A percentile compares a stretch with the other conserved stretches of the same genome.
phyloP scores from a whole-genome alignment of 2,329 filamentous ascomycete species.

The Aurifilum marmelostoma region DNA sequence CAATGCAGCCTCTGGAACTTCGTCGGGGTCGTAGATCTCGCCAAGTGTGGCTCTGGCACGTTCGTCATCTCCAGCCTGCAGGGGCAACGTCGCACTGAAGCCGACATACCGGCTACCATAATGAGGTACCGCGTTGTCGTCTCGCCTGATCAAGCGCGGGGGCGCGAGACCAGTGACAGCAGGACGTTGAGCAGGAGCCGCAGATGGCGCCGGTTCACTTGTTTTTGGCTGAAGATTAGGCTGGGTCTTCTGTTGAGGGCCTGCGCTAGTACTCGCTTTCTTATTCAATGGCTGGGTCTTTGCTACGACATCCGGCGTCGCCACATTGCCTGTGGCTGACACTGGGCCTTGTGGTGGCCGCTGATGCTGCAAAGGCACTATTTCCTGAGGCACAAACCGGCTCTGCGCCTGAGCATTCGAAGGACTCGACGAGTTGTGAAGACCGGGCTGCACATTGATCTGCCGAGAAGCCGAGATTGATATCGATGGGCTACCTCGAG shows the following conservation, averaged over 20 bases:
- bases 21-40: slow-evolving; percentile 23
- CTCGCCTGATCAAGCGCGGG: slow-evolving; percentile 23
- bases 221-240: slow-evolving; percentile 1
- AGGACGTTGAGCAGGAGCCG: slow-evolving; percentile 6
- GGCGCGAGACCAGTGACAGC: slow-evolving; percentile 14
- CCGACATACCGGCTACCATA: slow-evolving; percentile 19
- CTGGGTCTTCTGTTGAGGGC: slow-evolving; percentile 4
- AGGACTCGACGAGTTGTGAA: slow-evolving; percentile 6
- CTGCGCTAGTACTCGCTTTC: slow-evolving; percentile 3
- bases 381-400: slow-evolving; percentile 22
- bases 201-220: not conserved
- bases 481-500: slow-evolving; percentile 19
- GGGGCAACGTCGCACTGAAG: slow-evolving; percentile 5
- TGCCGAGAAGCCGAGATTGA: slow-evolving; percentile 22
- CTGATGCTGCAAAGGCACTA: slow-evolving; percentile 15
- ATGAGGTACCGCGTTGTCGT: slow-evolving; percentile 19
- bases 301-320: slow-evolving; percentile 5
- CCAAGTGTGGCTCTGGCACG: slow-evolving; percentile 18
- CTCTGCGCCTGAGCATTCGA: slow-evolving; percentile 19
- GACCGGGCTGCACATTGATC: slow-evolving; percentile 8
- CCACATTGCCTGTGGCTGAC: not conserved
- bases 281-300: slow-evolving; percentile 10
- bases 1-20: slow-evolving; percentile 12
- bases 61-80: slow-evolving; percentile 5
- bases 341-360: slow-evolving; percentile 4